Evolutionary conservation across 1,284 basidiomycete genomes (phyloP).

Genomic region (Puccinia triticina): DNA sequence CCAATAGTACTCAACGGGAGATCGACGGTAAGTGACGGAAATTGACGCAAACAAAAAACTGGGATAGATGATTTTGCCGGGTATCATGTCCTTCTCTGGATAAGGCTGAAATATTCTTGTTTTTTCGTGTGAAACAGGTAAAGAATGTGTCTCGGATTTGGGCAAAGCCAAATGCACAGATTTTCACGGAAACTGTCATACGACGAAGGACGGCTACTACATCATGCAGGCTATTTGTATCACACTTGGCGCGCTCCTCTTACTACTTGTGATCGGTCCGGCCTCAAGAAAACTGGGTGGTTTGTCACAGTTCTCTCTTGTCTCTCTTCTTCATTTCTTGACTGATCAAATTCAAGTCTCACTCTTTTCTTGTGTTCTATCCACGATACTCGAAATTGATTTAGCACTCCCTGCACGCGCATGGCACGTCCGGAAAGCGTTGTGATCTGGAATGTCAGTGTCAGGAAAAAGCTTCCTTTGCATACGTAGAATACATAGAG

Average conservation of each 20-base stretch:
- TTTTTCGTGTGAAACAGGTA: conserved; percentile 62
- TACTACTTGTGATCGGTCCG: conserved; percentile 79
- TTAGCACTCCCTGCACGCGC: conserved; percentile 40
- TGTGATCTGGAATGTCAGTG: conserved; percentile 5
- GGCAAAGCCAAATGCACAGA: conserved; percentile 79
- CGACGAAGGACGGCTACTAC: conserved; percentile 89
- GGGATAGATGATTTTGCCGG: too few species aligned
- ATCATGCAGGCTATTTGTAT: conserved; percentile 80
- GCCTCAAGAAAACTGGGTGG: conserved; percentile 82
- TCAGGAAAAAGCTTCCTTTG: neutral
- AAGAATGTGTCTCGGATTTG: conserved; percentile 84
- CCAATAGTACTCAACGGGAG: conserved; percentile 9
- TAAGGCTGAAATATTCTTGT: conserved; percentile 49
- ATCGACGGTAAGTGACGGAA: conserved; percentile 35
- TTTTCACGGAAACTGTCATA: conserved; percentile 77
- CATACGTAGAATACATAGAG: neutral
- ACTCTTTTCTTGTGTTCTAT: neutral
- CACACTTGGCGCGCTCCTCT: conserved; percentile 70
- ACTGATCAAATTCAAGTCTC: too few species aligned
- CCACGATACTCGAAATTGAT: neutral
- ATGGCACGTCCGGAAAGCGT: conserved; percentile 47
- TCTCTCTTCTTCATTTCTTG: too few species aligned
- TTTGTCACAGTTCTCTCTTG: conserved; percentile 62
- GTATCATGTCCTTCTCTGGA: neutral
- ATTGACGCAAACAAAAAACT: neutral